Percentiles rank a stretch among this genome's conserved stretches.
Evolutionary conservation across 257 asterid species (phyloP).

Genomic region (Vinca minor): DNA sequence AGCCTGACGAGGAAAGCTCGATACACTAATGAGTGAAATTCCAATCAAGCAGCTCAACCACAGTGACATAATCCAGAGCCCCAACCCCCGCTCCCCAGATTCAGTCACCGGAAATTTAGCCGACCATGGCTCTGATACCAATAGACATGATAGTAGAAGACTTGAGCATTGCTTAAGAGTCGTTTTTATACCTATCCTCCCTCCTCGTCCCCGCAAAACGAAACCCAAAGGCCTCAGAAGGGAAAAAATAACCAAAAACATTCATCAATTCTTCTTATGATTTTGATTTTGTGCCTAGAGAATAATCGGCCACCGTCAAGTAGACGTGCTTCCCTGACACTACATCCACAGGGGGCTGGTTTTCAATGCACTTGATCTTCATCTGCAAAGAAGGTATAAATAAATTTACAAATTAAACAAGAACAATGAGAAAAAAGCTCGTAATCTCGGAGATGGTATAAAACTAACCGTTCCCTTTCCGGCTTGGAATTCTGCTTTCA

Average conservation of each 20-base stretch:
- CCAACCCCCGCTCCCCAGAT: too few relatives aligned
- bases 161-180: too few relatives aligned
- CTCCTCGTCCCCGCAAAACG: too few relatives aligned
- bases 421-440: neutral
- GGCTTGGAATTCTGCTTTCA: slow-evolving; percentile 59
- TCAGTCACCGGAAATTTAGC: too few relatives aligned
- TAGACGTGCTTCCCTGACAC: slow-evolving; percentile 47
- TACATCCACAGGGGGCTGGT: slow-evolving; percentile 50
- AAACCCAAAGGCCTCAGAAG: too few relatives aligned
- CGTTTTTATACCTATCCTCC: too few relatives aligned
- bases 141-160: too few relatives aligned
- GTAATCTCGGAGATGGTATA: neutral
- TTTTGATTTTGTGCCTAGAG: slow-evolving; percentile 19
- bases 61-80: too few relatives aligned
- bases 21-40: too few relatives aligned
- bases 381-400: slow-evolving; percentile 18
- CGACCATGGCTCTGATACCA: too few relatives aligned
- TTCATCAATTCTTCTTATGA: neutral
- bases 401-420: neutral
- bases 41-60: too few relatives aligned
- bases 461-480: slow-evolving; percentile 53
- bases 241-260: neutral
- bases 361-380: slow-evolving; percentile 48
- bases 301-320: slow-evolving; percentile 57
- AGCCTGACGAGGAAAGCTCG: too few relatives aligned